These are phyloP conservation scores for Penicillium robsamsonii DNA, from an alignment of 495 filamentous ascomycete species.

Conservation along the genomic window DNA sequence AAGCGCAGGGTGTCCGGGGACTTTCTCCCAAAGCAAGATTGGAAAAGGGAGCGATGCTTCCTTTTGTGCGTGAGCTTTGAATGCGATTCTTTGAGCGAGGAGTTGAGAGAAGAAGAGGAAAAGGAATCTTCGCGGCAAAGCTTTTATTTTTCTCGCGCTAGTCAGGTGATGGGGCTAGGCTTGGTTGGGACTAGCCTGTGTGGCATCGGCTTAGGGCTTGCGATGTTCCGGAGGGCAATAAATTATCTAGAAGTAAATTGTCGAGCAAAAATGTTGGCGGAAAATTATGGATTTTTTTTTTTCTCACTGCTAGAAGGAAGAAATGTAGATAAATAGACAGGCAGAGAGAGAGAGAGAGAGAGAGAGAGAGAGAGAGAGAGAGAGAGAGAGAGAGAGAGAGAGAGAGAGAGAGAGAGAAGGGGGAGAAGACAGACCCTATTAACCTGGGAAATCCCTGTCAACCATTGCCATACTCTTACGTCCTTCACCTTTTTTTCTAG, in stretches of 20 bases:
- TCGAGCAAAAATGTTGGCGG: neutral
- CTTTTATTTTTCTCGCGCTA: slow-evolving; percentile 26
- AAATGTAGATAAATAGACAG: too few relatives aligned
- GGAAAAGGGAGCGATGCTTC: slow-evolving; percentile 31
- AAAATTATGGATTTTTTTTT: neutral
- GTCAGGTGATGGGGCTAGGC: slow-evolving; percentile 29
- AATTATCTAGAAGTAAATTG: neutral
- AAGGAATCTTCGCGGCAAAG: slow-evolving; percentile 9
- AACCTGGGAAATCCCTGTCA: neutral
- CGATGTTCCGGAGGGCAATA: neutral
- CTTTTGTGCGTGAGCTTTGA: slow-evolving; percentile 97
- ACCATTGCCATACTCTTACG: neutral
- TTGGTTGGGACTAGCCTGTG: slow-evolving; percentile 17
- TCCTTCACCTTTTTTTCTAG: neutral
- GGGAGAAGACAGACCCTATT: neutral
- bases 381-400: too few relatives aligned
- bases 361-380: too few relatives aligned
- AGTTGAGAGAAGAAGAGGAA: slow-evolving; percentile 50
- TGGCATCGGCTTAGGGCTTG: neutral
- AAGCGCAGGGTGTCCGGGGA: slow-evolving; percentile 90
- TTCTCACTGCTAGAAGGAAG: neutral
- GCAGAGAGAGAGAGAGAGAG: neutral
- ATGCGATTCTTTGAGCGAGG: slow-evolving; percentile 99
- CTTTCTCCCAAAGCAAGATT: slow-evolving; percentile 96
- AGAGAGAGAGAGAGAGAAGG: neutral